Base-by-base conservation (phyloP, 441 rosid genomes). In the Erodium moschatum region DNA sequence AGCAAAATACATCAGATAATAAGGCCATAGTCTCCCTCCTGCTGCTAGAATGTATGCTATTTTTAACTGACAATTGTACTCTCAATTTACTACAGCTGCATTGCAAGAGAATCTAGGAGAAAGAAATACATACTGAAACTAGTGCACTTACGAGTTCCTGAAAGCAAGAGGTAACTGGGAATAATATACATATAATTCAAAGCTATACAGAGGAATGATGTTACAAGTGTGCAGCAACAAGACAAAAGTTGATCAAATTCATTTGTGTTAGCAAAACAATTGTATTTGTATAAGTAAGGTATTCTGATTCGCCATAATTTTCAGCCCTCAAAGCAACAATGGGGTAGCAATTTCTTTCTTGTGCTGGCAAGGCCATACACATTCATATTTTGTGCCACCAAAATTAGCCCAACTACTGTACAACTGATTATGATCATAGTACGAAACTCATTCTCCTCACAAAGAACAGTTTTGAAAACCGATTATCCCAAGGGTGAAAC, bases 71-170 rank as follows among this genome's bases (percentile, higher is more conserved):
- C 61, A 54, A 11, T 54, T 54, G 20, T 18, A 54, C 9, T 4
- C 60, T 52, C 52, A 52, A 52, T 52, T 52, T 15, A 15, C n/a
- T n/a, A 1, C 19, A 52, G 60, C 60, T 52, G 20, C 9, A 52
- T 6, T 15, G 61, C 21, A 4, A 54, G 61, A 54, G 61, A 54
- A 54, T 54, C 61, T 54, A 16, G 61, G 61, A 54, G 24, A 54
- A 54, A 54, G 24, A 54, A 54, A 6, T 54, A 54, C 3, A 54
- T 18, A 15, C 21, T 54, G 24, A 54, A 18, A 54, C 61, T 12
- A 15, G 12, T 48, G 56, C 16, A 48, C 16, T 48, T 48, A 48
- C 12, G 16, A 48, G 56, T 48, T 48, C 13, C 56, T 12, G 56
- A 48, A 48, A 48, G 56, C 56, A 13, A 48, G 18, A 13, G 6